These are phyloP conservation scores for Parietichytrium sp. DNA, from an alignment of 108 stramenopile species.

Conservation along the genomic window DNA sequence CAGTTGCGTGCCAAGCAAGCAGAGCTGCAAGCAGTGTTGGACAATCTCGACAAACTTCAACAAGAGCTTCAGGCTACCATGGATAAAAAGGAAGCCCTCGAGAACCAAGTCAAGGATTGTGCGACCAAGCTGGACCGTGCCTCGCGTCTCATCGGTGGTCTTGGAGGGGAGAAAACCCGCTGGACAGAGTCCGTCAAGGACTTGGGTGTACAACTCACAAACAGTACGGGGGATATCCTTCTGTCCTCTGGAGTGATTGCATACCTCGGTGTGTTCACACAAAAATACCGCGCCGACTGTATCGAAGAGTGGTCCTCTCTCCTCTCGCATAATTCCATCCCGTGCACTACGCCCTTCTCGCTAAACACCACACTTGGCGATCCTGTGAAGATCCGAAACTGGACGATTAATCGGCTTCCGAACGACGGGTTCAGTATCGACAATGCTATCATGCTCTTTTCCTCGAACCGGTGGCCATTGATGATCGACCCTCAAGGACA, in stretches of 20 bases:
- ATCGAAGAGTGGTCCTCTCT: constrained; percentile 54
- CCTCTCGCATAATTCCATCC: constrained; percentile 48
- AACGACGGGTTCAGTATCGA: constrained; percentile 63
- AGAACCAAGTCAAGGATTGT: constrained; percentile 52
- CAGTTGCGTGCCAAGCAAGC: constrained; percentile 56
- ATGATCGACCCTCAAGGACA: constrained; percentile 72
- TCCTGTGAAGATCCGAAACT: constrained; percentile 80
- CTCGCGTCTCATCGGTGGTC: constrained; percentile 61
- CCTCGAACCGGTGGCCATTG: constrained; percentile 64
- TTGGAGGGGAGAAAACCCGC: constrained; percentile 61
- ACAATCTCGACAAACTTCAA: constrained; percentile 61
- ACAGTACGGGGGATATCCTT: constrained; percentile 62
- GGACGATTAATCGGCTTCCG: constrained; percentile 73
- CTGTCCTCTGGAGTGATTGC: constrained; percentile 66
- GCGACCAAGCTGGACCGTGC: constrained; percentile 63
- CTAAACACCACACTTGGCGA: constrained; percentile 43
- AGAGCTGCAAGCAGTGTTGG: constrained; percentile 58
- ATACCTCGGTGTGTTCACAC: constrained; percentile 68
- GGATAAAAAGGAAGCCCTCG: constrained; percentile 42
- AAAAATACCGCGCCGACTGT: constrained; percentile 55
- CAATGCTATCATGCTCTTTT: constrained; percentile 61
- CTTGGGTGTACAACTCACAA: constrained; percentile 46
- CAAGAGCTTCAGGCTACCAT: constrained; percentile 44
- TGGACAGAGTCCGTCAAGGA: constrained; percentile 51
- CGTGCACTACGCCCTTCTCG: constrained; percentile 48